These are phyloP conservation scores for Limonomyces culmigenus DNA, from an alignment of 1,284 basidiomycete species.

Conservation along the genomic window DNA sequence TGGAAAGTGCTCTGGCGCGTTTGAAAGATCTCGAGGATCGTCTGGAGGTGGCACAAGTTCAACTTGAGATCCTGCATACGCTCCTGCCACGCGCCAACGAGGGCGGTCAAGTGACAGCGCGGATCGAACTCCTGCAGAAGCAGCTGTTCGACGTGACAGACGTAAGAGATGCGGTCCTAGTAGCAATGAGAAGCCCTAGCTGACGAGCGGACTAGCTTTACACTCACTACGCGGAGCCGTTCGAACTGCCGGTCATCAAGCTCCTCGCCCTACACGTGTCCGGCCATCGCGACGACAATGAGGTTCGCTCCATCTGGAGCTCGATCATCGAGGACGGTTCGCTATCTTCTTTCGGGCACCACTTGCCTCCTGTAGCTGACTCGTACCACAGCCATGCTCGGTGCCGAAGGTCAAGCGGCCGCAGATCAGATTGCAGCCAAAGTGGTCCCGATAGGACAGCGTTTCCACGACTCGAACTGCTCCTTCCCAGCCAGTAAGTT, in stretches of 20 bases:
- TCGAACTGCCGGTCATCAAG: slow-evolving; percentile 73
- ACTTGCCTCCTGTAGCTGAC: slow-evolving; percentile 2
- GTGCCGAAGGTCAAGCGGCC: slow-evolving; percentile 28
- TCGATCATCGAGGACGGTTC: slow-evolving; percentile 68
- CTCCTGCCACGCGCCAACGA: slow-evolving; percentile 46
- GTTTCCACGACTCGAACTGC: slow-evolving; percentile 83
- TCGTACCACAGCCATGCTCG: slow-evolving; percentile 27
- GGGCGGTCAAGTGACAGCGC: slow-evolving; percentile 33
- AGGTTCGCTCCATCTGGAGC: slow-evolving; percentile 80
- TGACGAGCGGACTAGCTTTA: slow-evolving; percentile 45
- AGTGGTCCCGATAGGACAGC: slow-evolving; percentile 58
- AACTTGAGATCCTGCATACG: slow-evolving; percentile 70
- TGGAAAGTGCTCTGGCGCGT: slow-evolving; percentile 82
- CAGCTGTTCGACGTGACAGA: slow-evolving; percentile 53
- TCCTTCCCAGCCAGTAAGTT: slow-evolving; percentile 73
- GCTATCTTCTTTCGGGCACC: slow-evolving; percentile 11
- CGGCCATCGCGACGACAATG: slow-evolving; percentile 73
- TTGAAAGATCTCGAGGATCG: slow-evolving; percentile 89
- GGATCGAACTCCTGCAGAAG: slow-evolving; percentile 36
- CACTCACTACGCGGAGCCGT: slow-evolving; percentile 76
- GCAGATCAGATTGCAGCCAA: slow-evolving; percentile 46
- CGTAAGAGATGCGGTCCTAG: slow-evolving; percentile 20
- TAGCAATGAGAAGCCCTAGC: slow-evolving; percentile 5
- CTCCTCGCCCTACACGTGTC: slow-evolving; percentile 88
- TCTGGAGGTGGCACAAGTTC: slow-evolving; percentile 92